Conservation (phyloP, 2,329 filamentous ascomycete genomes). For the Juglanconis oblonga region DNA sequence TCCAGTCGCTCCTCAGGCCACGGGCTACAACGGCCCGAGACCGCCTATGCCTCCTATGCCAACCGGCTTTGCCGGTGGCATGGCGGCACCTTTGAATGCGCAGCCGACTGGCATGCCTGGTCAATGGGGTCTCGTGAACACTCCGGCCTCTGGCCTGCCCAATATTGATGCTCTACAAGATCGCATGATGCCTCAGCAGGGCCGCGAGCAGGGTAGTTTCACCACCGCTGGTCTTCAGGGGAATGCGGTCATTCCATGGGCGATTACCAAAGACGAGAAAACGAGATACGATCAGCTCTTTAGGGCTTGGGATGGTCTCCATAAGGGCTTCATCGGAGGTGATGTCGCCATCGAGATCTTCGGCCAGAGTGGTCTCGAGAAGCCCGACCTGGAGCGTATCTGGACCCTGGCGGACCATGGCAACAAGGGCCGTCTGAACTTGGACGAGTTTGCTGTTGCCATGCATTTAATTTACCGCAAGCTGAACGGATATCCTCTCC, state of each 20-base stretch:
- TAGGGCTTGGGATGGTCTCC: slow-evolving; percentile 92
- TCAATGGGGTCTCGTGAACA: slow-evolving; percentile 98
- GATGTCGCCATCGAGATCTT: slow-evolving; percentile 96
- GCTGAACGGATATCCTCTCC: slow-evolving; percentile 91
- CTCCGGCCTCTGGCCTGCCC: slow-evolving; percentile 81
- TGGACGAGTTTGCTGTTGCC: slow-evolving; percentile 96
- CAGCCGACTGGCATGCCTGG: slow-evolving; percentile 91
- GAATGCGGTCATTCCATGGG: slow-evolving; percentile 96
- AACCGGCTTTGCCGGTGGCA: slow-evolving; percentile 60
- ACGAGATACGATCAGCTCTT: slow-evolving; percentile 94
- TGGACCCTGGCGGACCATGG: slow-evolving; percentile 94
- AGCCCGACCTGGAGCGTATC: slow-evolving; percentile 82
- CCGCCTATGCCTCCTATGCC: slow-evolving; percentile 84
- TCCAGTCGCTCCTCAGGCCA: slow-evolving; percentile 65
- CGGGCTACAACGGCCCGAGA: slow-evolving; percentile 76
- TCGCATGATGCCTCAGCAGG: slow-evolving; percentile 95
- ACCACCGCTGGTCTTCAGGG: slow-evolving; percentile 85
- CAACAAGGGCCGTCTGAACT: slow-evolving; percentile 89
- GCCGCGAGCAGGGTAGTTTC: slow-evolving; percentile 78
- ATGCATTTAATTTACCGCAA: slow-evolving; percentile 99
- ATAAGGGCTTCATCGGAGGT: slow-evolving; percentile 88
- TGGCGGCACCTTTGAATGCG: slow-evolving; percentile 70
- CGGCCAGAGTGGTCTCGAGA: slow-evolving; percentile 90
- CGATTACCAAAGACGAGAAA: slow-evolving; percentile 98
- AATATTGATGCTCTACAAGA: slow-evolving; percentile 92